These are phyloP conservation scores for Guillardia theta DNA, from an alignment of 78 protist species.

Conservation along the genomic window DNA sequence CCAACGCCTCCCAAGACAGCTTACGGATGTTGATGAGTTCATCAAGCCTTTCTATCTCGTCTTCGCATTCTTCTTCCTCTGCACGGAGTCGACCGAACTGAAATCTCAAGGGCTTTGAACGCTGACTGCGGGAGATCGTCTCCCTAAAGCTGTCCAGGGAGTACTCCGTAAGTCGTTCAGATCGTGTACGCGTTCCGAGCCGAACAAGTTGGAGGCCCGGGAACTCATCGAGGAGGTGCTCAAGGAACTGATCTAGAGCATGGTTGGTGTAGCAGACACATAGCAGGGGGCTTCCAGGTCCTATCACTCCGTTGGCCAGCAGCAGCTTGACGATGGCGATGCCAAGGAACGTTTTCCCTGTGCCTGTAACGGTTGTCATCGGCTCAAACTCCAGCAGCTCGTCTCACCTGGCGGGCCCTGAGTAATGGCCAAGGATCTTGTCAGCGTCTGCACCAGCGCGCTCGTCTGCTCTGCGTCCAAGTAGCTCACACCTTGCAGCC, in stretches of 20 bases:
- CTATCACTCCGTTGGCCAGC: neutral
- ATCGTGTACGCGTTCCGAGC: neutral
- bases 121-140: no score
- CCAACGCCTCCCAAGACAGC: neutral
- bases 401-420: neutral
- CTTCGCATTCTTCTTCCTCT: neutral
- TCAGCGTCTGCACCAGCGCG: neutral
- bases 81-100: no score
- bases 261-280: conserved; percentile 27
- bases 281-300: neutral
- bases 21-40: neutral
- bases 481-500: neutral
- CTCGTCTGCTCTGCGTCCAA: neutral
- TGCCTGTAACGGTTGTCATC: neutral
- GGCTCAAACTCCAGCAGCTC: neutral
- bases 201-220: neutral
- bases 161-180: neutral
- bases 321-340: neutral
- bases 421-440: neutral
- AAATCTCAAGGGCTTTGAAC: no score
- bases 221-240: neutral
- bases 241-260: conserved; percentile 2
- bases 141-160: neutral
- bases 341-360: neutral
- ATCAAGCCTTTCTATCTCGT: neutral